Evolutionary conservation across 495 filamentous ascomycete genomes (phyloP).

Genomic region (Penicillium soppii): DNA sequence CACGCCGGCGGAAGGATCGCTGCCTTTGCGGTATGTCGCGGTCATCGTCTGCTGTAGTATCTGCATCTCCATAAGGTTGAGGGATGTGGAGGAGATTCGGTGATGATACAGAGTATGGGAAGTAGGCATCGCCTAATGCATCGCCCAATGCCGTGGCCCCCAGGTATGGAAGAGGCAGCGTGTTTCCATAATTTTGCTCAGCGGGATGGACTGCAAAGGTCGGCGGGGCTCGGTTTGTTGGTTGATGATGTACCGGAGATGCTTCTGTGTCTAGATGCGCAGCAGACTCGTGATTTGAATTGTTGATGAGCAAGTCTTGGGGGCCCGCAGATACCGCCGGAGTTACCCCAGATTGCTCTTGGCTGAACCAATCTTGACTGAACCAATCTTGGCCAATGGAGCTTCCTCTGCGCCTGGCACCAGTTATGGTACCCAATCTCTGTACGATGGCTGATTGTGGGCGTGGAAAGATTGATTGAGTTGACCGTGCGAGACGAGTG

Average conservation of each 20-base stretch:
- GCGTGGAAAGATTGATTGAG: slow-evolving; percentile 18
- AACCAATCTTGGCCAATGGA: slow-evolving; percentile 15
- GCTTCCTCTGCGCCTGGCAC: slow-evolving; percentile 22
- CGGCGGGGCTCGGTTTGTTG: slow-evolving; percentile 11
- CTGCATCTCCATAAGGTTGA: slow-evolving; percentile 17
- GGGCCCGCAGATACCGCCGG: too few species aligned
- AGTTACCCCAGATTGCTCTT: slow-evolving; percentile 6
- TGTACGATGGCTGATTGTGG: slow-evolving; percentile 29
- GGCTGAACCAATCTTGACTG: neutral
- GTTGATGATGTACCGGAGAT: slow-evolving; percentile 8
- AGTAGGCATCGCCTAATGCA: slow-evolving; percentile 27
- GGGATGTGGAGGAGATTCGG: slow-evolving; percentile 36
- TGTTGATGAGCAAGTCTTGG: neutral
- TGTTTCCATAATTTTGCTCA: slow-evolving; percentile 11
- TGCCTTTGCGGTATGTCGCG: slow-evolving; percentile 22
- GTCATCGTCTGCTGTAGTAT: slow-evolving; percentile 22
- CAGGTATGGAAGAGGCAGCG: slow-evolving; percentile 20
- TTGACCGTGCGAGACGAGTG: slow-evolving; percentile 19
- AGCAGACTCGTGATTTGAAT: neutral
- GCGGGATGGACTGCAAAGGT: slow-evolving; percentile 18
- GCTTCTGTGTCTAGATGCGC: slow-evolving; percentile 1
- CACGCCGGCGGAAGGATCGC: slow-evolving; percentile 30
- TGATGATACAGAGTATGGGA: slow-evolving; percentile 40
- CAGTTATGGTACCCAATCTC: slow-evolving; percentile 31
- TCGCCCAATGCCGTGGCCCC: slow-evolving; percentile 24